Percentiles rank a stretch among this genome's conserved stretches.
These are phyloP conservation scores for Fusarium udum DNA, from an alignment of 2,329 filamentous ascomycete genomes.

Conservation along the genomic window DNA sequence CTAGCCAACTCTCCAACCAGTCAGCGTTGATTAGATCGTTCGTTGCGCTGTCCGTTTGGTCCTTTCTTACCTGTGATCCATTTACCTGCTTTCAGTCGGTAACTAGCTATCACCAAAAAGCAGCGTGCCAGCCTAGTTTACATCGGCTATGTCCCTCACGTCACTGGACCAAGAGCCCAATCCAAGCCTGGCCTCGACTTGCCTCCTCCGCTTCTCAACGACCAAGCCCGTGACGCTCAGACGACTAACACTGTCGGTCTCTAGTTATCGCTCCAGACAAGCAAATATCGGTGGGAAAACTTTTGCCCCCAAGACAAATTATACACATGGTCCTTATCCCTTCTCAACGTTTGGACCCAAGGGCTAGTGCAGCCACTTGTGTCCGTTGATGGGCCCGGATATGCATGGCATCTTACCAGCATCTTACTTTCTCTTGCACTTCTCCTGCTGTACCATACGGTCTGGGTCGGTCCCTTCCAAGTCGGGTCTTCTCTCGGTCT, in stretches of 20 bases:
- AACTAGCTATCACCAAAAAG: slow-evolving; percentile 36
- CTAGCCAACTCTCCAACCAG: slow-evolving; percentile 33
- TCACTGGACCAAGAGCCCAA: slow-evolving; percentile 37
- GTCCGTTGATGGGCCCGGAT: slow-evolving; percentile 42
- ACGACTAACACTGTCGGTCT: slow-evolving; percentile 23
- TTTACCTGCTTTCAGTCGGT: slow-evolving; percentile 27
- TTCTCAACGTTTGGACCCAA: slow-evolving; percentile 35
- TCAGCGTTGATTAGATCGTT: slow-evolving; percentile 38
- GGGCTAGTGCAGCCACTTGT: slow-evolving; percentile 47
- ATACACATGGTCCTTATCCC: slow-evolving; percentile 33
- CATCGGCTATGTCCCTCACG: slow-evolving; percentile 39
- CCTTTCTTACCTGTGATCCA: slow-evolving; percentile 33
- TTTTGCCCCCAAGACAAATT: slow-evolving; percentile 35
- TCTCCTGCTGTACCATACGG: slow-evolving; percentile 23
- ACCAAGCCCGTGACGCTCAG: slow-evolving; percentile 28
- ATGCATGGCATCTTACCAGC: slow-evolving; percentile 46
- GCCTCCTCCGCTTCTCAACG: slow-evolving; percentile 27
- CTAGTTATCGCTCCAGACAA: slow-evolving; percentile 8
- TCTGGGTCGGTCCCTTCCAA: slow-evolving; percentile 31
- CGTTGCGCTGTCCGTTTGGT: slow-evolving; percentile 33
- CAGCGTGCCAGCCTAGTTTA: slow-evolving; percentile 35
- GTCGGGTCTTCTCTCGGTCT: slow-evolving; percentile 36
- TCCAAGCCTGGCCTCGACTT: slow-evolving; percentile 27
- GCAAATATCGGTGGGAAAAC: slow-evolving; percentile 31
- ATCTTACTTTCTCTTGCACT: slow-evolving; percentile 30